A percentile compares a stretch with the other conserved stretches of the same genome.
phyloP scores from a whole-genome alignment of 75 land plant genomes.

The Larix kaempferi region DNA sequence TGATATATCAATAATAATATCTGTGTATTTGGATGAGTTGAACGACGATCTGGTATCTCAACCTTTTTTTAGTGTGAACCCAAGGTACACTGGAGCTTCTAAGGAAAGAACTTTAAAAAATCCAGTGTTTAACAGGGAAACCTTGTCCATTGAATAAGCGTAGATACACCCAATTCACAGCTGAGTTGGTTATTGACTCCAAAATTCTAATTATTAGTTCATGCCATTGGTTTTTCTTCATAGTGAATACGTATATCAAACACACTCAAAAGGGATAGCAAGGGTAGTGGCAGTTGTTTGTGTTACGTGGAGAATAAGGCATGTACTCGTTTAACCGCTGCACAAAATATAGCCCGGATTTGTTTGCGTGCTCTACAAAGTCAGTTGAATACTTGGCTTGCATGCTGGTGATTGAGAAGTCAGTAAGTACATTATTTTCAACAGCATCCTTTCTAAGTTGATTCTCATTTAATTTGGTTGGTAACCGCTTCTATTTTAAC shows the following conservation, averaged over 20 bases:
- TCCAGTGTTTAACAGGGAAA: too few relatives aligned
- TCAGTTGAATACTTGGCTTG: neutral
- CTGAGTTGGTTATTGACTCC: neutral
- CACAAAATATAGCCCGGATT: neutral
- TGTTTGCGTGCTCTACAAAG: neutral
- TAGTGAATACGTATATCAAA: neutral
- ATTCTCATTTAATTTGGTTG: too few relatives aligned
- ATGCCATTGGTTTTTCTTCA: neutral
- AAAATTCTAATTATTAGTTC: neutral
- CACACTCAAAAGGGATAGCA: neutral
- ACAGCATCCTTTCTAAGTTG: too few relatives aligned
- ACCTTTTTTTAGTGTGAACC: too few relatives aligned
- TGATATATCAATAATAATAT: too few relatives aligned
- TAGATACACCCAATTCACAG: neutral
- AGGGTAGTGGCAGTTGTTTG: neutral
- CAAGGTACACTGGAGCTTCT: too few relatives aligned
- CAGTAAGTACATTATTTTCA: too few relatives aligned
- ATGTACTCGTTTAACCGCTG: neutral
- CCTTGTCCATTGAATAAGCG: constrained; percentile 1
- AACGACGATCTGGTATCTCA: too few relatives aligned
- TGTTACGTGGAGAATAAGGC: neutral
- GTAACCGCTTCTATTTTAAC: too few relatives aligned
- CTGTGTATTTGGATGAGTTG: too few relatives aligned
- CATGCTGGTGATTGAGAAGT: neutral
- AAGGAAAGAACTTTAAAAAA: too few relatives aligned